Evolutionary conservation across 441 rosid species (phyloP).

Genomic region (Theobroma grandiflorum): DNA sequence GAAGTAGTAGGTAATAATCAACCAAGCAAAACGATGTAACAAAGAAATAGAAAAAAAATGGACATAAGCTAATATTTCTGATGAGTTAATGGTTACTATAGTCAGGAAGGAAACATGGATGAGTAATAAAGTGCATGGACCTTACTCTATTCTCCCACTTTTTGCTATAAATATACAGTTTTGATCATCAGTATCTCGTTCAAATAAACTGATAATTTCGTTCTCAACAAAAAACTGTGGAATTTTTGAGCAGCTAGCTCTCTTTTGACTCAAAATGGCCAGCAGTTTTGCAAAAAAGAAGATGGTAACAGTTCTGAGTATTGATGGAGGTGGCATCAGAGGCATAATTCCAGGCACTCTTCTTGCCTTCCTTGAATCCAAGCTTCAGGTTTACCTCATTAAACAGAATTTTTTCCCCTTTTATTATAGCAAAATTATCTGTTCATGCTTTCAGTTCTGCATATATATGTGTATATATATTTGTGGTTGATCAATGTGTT

Average conservation of each 20-base stretch:
- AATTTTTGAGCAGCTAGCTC: not conserved
- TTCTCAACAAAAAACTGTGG: not conserved
- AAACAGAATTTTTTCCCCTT: not conserved
- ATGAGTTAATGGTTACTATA: no score
- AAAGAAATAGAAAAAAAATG: no score
- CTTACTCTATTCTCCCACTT: no score
- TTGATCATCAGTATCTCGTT: no score
- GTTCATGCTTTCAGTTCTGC: no score
- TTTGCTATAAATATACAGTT: no score
- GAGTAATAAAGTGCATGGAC: no score
- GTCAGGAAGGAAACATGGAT: no score
- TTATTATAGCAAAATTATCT: not conserved
- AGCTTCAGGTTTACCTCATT: constrained; percentile 41
- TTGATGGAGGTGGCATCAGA: constrained; percentile 47
- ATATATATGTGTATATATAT: not conserved
- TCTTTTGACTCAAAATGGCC: constrained; percentile 9
- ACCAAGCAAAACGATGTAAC: no score
- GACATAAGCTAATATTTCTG: no score
- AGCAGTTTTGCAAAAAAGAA: constrained; percentile 7
- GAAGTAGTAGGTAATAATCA: no score
- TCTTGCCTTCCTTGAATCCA: constrained; percentile 42
- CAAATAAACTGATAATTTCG: no score
- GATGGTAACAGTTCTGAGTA: constrained; percentile 42
- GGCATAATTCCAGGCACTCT: constrained; percentile 42
- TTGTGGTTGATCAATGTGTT: not conserved